Percentiles rank a stretch among this genome's conserved stretches.
Conservation (phyloP, 768 basidiomycete species). For the Kwoniella botswanensis region DNA sequence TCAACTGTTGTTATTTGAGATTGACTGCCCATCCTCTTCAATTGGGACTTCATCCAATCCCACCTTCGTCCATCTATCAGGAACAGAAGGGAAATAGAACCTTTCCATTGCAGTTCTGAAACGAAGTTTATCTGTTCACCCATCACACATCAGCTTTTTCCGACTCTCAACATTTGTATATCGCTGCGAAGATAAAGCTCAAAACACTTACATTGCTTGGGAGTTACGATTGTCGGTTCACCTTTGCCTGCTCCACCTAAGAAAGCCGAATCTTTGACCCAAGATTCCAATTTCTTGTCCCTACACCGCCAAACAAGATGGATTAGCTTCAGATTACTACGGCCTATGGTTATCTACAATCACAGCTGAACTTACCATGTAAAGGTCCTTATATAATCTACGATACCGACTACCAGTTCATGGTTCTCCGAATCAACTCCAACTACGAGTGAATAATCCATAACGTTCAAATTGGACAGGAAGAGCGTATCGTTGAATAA, state of each 20-base stretch:
- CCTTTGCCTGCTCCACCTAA: conserved; percentile 78
- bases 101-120: conserved; percentile 57
- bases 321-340: neutral
- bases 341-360: neutral
- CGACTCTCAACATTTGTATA: neutral
- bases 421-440: conserved; percentile 88
- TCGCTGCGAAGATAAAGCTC: neutral
- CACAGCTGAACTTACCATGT: conserved; percentile 33
- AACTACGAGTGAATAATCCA: conserved; percentile 92
- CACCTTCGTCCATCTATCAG: conserved; percentile 55
- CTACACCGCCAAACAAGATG: conserved; percentile 59
- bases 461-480: conserved; percentile 86
- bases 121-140: conserved; percentile 48
- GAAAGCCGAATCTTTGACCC: conserved; percentile 95
- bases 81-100: conserved; percentile 57
- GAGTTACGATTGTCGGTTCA: conserved; percentile 95
- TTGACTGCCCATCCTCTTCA: conserved; percentile 38
- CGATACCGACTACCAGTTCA: conserved; percentile 94
- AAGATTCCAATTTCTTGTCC: conserved; percentile 98
- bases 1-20: neutral
- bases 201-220: conserved; percentile 77
- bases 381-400: conserved; percentile 69
- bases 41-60: conserved; percentile 39
- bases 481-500: conserved; percentile 96
- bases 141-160: neutral